Conservation (phyloP, 2,329 filamentous ascomycete genomes). For the Shiraia bambusicola region DNA sequence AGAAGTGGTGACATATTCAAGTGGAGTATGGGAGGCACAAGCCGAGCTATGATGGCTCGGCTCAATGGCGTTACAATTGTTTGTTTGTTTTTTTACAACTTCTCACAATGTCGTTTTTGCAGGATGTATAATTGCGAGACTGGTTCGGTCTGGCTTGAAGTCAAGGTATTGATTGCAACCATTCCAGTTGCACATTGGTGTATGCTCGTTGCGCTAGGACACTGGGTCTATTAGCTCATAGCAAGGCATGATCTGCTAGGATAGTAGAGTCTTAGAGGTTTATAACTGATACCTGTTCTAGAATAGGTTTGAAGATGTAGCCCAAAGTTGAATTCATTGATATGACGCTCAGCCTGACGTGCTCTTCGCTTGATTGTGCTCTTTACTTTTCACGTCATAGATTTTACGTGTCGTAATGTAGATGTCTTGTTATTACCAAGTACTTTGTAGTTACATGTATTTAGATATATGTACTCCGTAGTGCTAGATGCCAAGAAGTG, state of each 20-base stretch:
- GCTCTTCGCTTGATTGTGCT: too few relatives aligned
- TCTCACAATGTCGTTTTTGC: conserved; percentile 22
- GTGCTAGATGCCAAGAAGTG: too few relatives aligned
- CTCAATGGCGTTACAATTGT: background rate
- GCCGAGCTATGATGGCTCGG: background rate
- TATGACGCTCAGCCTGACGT: too few relatives aligned
- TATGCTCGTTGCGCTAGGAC: background rate
- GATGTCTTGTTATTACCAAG: too few relatives aligned
- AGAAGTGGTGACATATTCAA: background rate
- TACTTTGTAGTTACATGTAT: too few relatives aligned
- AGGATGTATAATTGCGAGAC: conserved; percentile 20
- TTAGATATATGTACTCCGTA: too few relatives aligned
- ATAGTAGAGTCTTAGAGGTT: background rate
- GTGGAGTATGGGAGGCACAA: background rate
- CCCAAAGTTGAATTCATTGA: too few relatives aligned
- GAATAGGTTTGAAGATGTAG: background rate
- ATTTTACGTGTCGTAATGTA: too few relatives aligned
- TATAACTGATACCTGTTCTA: too few relatives aligned
- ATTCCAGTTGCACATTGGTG: background rate
- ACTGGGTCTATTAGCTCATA: background rate
- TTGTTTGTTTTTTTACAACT: conserved; percentile 10
- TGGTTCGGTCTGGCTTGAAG: conserved; percentile 1
- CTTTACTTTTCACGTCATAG: too few relatives aligned
- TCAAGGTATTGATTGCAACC: background rate
- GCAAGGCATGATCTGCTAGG: background rate